These are phyloP conservation scores for Lithohypha guttulata DNA, from an alignment of 2,329 filamentous ascomycete species.

Conservation along the genomic window DNA sequence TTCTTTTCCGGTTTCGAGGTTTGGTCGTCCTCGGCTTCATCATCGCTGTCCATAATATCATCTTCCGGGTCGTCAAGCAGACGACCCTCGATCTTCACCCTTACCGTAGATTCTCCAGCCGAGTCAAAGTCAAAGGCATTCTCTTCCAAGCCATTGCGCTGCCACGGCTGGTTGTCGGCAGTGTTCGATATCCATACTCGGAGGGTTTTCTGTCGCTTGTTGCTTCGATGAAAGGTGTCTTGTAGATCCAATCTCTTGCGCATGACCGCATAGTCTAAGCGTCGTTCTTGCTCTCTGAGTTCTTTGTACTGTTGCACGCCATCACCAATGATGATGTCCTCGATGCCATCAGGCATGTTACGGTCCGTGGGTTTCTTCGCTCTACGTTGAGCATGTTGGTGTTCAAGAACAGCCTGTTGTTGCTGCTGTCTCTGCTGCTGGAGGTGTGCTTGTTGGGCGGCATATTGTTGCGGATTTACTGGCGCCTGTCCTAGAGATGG, in stretches of 20 bases:
- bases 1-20: slow-evolving; percentile 47
- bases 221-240: slow-evolving; percentile 64
- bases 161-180: slow-evolving; percentile 89
- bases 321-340: slow-evolving; percentile 71
- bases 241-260: slow-evolving; percentile 86
- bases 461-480: slow-evolving; percentile 13
- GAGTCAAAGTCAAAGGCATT: slow-evolving; percentile 74
- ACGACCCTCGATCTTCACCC: slow-evolving; percentile 83
- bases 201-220: slow-evolving; percentile 73
- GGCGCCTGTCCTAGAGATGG: slow-evolving; percentile 14
- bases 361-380: slow-evolving; percentile 89
- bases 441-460: slow-evolving; percentile 18
- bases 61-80: slow-evolving; percentile 61
- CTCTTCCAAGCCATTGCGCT: slow-evolving; percentile 56
- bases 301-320: slow-evolving; percentile 72
- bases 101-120: slow-evolving; percentile 67
- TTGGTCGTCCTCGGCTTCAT: slow-evolving; percentile 32
- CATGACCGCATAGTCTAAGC: slow-evolving; percentile 84
- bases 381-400: slow-evolving; percentile 54
- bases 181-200: slow-evolving; percentile 94
- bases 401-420: slow-evolving; percentile 20
- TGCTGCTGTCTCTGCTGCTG: slow-evolving; percentile 19
- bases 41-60: slow-evolving; percentile 40
- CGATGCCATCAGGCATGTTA: slow-evolving; percentile 82
- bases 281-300: slow-evolving; percentile 75